A percentile compares a stretch with the other conserved stretches of the same genome.
These are phyloP conservation scores for Hysterangium stoloniferum DNA, from an alignment of 768 basidiomycete species.

Conservation along the genomic window DNA sequence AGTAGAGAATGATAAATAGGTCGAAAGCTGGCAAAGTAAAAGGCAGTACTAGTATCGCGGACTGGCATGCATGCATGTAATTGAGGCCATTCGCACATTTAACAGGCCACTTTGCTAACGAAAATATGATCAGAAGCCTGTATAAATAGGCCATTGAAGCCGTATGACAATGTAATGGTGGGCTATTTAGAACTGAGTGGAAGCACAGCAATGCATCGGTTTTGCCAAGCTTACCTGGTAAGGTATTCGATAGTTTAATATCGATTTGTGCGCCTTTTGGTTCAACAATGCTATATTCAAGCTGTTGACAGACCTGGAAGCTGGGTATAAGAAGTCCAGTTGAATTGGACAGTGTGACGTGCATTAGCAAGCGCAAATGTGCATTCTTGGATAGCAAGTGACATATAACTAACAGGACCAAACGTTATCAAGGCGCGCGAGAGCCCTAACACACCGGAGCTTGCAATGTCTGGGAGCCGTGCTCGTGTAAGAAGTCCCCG, in stretches of 20 bases:
- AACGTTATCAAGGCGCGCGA: conserved; percentile 86
- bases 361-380: conserved; percentile 96
- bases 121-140: conserved; percentile 84
- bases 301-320: conserved; percentile 72
- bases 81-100: neutral
- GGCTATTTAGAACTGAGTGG: conserved; percentile 27
- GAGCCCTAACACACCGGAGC: conserved; percentile 73
- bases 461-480: conserved; percentile 58
- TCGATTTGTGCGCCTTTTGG: conserved; percentile 63
- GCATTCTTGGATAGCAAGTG: neutral
- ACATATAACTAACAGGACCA: conserved; percentile 59
- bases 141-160: conserved; percentile 64
- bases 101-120: conserved; percentile 33
- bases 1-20: conserved; percentile 71
- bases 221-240: conserved; percentile 27
- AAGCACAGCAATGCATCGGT: neutral
- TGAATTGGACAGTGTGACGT: neutral
- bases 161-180: conserved; percentile 73
- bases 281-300: conserved; percentile 87
- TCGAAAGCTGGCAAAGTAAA: conserved; percentile 92
- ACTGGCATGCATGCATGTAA: conserved; percentile 34
- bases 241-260: conserved; percentile 70
- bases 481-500: conserved; percentile 52
- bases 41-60: conserved; percentile 86
- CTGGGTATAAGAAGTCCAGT: neutral